Conservation (phyloP, 2,329 filamentous ascomycete species). For the Colletotrichum tropicicola region DNA sequence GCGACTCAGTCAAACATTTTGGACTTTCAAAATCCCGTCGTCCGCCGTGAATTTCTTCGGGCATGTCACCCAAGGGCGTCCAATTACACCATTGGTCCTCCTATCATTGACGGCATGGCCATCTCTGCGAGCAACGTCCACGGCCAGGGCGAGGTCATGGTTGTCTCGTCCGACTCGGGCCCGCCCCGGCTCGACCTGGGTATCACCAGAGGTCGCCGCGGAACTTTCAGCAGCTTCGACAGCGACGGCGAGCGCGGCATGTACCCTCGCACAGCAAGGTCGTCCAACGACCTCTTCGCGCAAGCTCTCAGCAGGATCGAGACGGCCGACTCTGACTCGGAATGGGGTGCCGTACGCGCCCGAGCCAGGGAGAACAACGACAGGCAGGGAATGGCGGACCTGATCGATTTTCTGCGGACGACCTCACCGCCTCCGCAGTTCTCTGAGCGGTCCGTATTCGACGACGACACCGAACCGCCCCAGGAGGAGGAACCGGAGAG, state of each 20-base stretch:
- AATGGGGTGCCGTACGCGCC: constrained; percentile 25
- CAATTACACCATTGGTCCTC: background rate
- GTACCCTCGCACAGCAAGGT: constrained; percentile 25
- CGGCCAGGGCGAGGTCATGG: constrained; percentile 21
- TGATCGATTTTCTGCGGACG: constrained; percentile 30
- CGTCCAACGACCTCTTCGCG: constrained; percentile 27
- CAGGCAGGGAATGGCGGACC: constrained; percentile 26
- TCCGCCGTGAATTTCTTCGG: background rate
- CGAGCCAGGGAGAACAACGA: constrained; percentile 29
- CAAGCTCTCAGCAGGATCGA: constrained; percentile 13
- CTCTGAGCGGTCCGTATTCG: constrained; percentile 35
- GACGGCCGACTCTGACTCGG: constrained; percentile 10
- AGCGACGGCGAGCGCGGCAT: constrained; percentile 13
- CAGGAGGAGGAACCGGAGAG: constrained; percentile 43
- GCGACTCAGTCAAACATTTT: constrained; percentile 12
- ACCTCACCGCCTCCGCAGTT: constrained; percentile 16
- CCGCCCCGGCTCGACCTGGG: constrained; percentile 28
- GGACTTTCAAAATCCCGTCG: background rate
- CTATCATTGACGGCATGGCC: constrained; percentile 4
- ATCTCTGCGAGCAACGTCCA: constrained; percentile 4
- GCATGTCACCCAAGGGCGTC: constrained; percentile 9
- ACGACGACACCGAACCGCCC: constrained; percentile 34
- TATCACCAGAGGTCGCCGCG: constrained; percentile 11
- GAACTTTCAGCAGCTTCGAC: constrained; percentile 28
- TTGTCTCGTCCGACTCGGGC: constrained; percentile 24